Base-by-base conservation (phyloP, 495 filamentous ascomycete species). In the Neurospora sp. region DNA sequence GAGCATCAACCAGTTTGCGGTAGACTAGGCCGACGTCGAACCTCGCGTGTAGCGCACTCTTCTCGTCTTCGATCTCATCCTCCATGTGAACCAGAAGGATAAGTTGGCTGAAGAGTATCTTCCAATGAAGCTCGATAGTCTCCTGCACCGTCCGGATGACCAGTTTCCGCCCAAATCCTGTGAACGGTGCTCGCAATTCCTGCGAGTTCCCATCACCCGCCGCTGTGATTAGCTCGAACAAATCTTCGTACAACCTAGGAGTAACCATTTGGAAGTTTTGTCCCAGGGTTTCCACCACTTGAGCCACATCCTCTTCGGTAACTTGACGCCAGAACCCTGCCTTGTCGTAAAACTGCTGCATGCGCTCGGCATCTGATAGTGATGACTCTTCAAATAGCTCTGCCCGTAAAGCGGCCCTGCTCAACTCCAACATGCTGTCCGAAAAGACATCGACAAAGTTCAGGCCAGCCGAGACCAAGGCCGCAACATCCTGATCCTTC, bases 1-100 rank as follows among this genome's bases (percentile, higher is more conserved):
- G 84, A 70, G 89, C 85, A 41, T 85, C 81, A 5, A 96, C 80
- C 11, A 97, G 79, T 11, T 88, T 87, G 39, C 84, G 82, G 78
- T 91, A 98, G 1, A 97, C 81, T 6, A 85, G 82, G 23, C 89
- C 86, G 31, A 91, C 86, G 75, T 94, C 89, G 73, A 95, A 91
- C 16, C 84, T 82, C n/a, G 83, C 76, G 73, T 88, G 82, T 35
- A 88, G 86, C 4, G 74, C 71, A 2, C 89, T 87, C 16, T 88
- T 86, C 38, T 91, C 89, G 39, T 88, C 87, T 76, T 88, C 86
- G 40, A 91, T 86, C 75, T 95, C 94, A 59, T 88, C 88, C 77
- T 93, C 91, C 80, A 98, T 88, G 75, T 97, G 92, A 20, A 94
- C 86, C 12, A 96, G 86, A 5, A 98, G 83, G n/a, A 94, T 84